Evolutionary conservation across 495 filamentous ascomycete species (phyloP).

Genomic region (Penicillium coffeae): DNA sequence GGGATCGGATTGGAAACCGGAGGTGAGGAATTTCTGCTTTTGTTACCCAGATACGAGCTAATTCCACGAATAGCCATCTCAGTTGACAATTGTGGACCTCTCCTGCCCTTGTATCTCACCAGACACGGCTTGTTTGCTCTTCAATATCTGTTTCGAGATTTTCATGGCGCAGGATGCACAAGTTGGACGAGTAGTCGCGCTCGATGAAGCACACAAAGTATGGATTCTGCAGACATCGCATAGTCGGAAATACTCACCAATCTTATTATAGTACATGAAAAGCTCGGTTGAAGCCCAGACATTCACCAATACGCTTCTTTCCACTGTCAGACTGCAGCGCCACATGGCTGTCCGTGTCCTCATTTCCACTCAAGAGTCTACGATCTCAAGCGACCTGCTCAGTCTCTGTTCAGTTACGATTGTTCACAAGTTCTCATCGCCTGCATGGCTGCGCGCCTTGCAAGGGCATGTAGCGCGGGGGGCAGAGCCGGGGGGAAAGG

Average conservation of each 20-base stretch:
- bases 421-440: conserved; percentile 71
- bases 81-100: conserved; percentile 70
- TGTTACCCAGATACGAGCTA: neutral
- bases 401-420: conserved; percentile 68
- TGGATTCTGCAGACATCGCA: neutral
- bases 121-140: conserved; percentile 61
- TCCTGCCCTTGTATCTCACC: conserved; percentile 68
- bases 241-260: neutral
- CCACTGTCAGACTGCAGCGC: conserved; percentile 66
- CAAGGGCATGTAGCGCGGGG: conserved; percentile 56
- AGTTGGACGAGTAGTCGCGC: conserved; percentile 48
- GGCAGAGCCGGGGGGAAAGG: conserved; percentile 16
- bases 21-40: neutral
- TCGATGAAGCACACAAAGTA: conserved; percentile 61
- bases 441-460: conserved; percentile 61
- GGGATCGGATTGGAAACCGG: conserved; percentile 11
- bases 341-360: conserved; percentile 64
- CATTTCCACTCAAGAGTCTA: conserved; percentile 77
- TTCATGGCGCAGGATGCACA: conserved; percentile 51
- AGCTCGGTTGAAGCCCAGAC: conserved; percentile 27
- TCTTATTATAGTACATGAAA: conserved; percentile 48
- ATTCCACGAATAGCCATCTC: conserved; percentile 37
- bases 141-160: conserved; percentile 60
- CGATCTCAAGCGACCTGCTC: conserved; percentile 62
- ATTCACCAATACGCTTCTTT: conserved; percentile 61